Base-by-base conservation (phyloP, 495 filamentous ascomycete genomes). In the Tuber aestivum region DNA sequence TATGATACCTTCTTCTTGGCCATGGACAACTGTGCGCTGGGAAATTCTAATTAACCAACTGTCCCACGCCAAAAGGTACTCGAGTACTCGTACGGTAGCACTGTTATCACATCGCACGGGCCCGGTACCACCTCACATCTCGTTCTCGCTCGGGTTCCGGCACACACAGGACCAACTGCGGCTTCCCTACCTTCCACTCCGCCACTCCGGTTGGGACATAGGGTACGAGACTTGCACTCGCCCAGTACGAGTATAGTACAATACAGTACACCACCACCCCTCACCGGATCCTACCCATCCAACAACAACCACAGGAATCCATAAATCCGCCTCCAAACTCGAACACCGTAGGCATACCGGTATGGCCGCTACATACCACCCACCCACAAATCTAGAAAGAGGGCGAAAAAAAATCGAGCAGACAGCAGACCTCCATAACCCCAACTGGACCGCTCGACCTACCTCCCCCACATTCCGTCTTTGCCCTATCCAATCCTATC, bases 111-210 rank as follows among this genome's bases (percentile, higher is more conserved):
- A 45, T 8, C 16, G 50, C 32, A 14, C n/a, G n/a, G 27, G 50
- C 32, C 9, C 21, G n/a, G 9, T 12, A 21, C 44, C 1, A 61
- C 50, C 14, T 32, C 27, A 32, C 27, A 27, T 65, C 56, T 65
- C 56, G 56, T 65, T 65, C 56, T 65, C 56, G 56, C 56, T 65
- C 56, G 56, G 56, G 56, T 32, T 16, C 56, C 56, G 56, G 56
- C 56, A 65, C 56, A 65, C 9, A 12, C 10, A 44, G 0, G 12
- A 1, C 9, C 56, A 14, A 32, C 50, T 5, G n/a, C 56, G n/a
- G 3, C 18, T 32, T 32, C n/a, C 56, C 3, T 61, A n/a, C 50
- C 45, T n/a, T 50, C n/a, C 50, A 56, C 48, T 56, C 48, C 23
- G 16, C 44, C n/a, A n/a, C n/a, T n/a, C n/a, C n/a, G n/a, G n/a